A percentile compares a stretch with the other conserved stretches of the same genome.
phyloP scores from a whole-genome alignment of 2,329 filamentous ascomycete species.

The Talaromyces verruculosus region DNA sequence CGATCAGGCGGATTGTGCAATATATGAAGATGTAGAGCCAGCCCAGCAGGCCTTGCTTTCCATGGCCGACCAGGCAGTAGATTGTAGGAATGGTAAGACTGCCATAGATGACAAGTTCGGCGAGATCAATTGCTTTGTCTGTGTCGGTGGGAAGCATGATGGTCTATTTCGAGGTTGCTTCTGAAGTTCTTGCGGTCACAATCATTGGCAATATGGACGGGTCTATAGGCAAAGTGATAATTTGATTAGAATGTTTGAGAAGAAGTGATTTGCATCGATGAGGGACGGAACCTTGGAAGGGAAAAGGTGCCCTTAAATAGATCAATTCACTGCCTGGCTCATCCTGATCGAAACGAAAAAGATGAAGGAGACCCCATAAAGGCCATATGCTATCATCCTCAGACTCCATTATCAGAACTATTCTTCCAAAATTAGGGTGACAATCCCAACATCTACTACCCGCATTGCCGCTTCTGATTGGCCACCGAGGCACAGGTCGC shows the following conservation, averaged over 20 bases:
- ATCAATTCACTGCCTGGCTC: not conserved
- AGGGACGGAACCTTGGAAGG: not conserved
- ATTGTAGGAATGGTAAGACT: not conserved
- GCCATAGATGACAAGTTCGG: conserved; percentile 14
- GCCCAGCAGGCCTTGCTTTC: conserved; percentile 8
- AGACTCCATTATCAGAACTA: not conserved
- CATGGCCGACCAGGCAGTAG: conserved; percentile 16
- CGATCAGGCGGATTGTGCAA: conserved; percentile 16
- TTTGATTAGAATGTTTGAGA: not conserved
- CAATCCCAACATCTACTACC: not conserved
- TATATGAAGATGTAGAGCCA: conserved; percentile 15
- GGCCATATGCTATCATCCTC: not conserved
- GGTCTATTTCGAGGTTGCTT: too few relatives aligned
- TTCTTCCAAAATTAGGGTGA: not conserved
- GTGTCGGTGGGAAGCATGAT: conserved; percentile 10
- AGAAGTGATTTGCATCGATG: not conserved
- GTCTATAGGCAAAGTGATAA: not conserved
- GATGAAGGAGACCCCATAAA: not conserved
- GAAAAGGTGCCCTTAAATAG: not conserved
- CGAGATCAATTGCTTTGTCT: conserved; percentile 7
- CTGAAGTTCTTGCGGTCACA: not conserved
- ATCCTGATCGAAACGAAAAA: not conserved
- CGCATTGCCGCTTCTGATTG: not conserved
- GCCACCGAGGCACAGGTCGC: not conserved
- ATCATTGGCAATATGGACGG: not conserved